Base-by-base conservation (phyloP, 1,284 basidiomycete species). In the Apiotrichum akiyoshidainum region DNA sequence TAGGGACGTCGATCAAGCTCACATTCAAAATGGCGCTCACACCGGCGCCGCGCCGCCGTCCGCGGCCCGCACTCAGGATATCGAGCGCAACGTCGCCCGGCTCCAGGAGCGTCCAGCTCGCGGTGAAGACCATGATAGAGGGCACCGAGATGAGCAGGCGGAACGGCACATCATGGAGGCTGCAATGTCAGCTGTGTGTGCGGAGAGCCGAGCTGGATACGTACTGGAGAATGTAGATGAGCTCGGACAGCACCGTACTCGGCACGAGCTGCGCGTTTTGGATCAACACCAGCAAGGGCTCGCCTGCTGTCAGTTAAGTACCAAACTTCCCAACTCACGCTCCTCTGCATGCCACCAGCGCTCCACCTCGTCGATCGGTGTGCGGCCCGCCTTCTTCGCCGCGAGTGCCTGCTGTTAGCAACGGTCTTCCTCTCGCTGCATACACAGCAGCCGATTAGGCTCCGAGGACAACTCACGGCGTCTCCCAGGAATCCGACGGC, bases 111-210 rank as follows among this genome's bases (percentile, higher is more conserved):
- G 63, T 55, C 65, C 67, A 68, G 0, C 60, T 60, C 0, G 67
- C 62, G 9, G 74, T 44, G 51, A 76, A 72, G 5, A 61, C 62
- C 1, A 61, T 48, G 0, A 66, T 64, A 12, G 69, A 70, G 1
- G 74, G 69, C 0, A 73, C 72, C 10, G 72, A 72, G 17, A 76
- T 58, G 9, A 76, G 58, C 12, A 74, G 55, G 13, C 72, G 65
- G 12, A 73, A 50, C 0, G 68, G 69, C 0, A 73, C 13, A 2
- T 53, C 21, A 6, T 59, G 58, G 54, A 72, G 57, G 5, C 73
- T 70, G 55, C 1, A 16, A 10, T 50, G 17, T 49, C 45, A 52
- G 47, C 17, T 26, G 13, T 2, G n/a, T n/a, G n/a, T n/a, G n/a
- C n/a, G n/a, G n/a, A n/a, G n/a, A n/a, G n/a, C 2, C 34, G 16